A percentile compares a stretch with the other conserved stretches of the same genome.
phyloP scores from a whole-genome alignment of 2,329 filamentous ascomycete genomes.

The Gaeumannomyces sp. region DNA sequence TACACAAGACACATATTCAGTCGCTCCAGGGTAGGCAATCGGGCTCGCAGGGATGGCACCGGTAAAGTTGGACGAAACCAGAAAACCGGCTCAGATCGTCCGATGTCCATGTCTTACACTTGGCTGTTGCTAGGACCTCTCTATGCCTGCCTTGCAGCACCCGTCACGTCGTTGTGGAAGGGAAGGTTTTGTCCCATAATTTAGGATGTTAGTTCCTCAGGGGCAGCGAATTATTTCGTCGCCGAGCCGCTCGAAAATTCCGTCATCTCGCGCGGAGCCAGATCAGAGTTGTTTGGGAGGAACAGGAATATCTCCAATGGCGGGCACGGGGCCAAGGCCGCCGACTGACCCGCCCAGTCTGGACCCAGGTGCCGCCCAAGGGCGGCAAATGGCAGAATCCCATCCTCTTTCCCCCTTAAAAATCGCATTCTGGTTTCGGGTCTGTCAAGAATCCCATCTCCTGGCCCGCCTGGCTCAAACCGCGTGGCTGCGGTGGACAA shows the following conservation, averaged over 20 bases:
- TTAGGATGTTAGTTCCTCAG: neutral
- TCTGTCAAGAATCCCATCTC: slow-evolving; percentile 8
- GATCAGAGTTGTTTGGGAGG: neutral
- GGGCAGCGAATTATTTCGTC: neutral
- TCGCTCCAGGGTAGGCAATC: neutral
- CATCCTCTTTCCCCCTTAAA: neutral
- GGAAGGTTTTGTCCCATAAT: neutral
- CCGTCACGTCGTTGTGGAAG: neutral
- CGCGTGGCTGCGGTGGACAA: neutral
- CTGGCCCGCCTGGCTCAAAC: slow-evolving; percentile 1
- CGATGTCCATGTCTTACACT: neutral
- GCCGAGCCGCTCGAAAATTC: neutral
- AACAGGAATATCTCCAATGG: neutral
- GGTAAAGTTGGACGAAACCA: neutral
- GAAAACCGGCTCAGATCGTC: neutral
- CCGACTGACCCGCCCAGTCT: neutral
- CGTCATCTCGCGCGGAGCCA: neutral
- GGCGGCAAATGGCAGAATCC: neutral
- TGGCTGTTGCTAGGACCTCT: neutral
- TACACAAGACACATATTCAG: neutral
- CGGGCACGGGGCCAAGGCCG: neutral
- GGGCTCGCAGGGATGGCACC: neutral
- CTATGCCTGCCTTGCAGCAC: neutral
- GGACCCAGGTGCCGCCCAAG: neutral
- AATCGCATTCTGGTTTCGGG: slow-evolving; percentile 11